These are phyloP conservation scores for Closterium sp. DNA, from an alignment of 139 green algal species.

Conservation along the genomic window DNA sequence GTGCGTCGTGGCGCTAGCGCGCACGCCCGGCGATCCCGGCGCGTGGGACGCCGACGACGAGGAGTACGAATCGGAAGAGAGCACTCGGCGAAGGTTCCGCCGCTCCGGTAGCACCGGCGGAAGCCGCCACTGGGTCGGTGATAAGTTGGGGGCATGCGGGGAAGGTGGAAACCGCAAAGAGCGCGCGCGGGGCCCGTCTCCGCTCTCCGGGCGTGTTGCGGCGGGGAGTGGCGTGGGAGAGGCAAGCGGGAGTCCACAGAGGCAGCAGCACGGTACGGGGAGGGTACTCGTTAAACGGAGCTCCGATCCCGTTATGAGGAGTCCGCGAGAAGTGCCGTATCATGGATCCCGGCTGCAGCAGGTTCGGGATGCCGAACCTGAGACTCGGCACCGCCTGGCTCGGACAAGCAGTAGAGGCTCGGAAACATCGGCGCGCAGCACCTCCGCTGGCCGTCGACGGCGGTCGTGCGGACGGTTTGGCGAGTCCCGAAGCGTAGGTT, in stretches of 20 bases:
- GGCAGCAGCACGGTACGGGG: not conserved
- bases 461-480: not conserved
- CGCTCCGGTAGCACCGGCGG: not conserved
- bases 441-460: not conserved
- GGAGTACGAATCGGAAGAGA: not conserved
- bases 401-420: not conserved
- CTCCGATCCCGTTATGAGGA: not conserved
- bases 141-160: not conserved
- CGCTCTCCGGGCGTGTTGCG: not conserved
- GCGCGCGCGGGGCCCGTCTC: not conserved
- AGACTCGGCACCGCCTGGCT: not conserved
- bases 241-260: no score
- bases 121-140: not conserved
- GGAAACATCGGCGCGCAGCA: not conserved
- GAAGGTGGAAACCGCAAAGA: not conserved
- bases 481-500: not conserved
- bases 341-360: not conserved
- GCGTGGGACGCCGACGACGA: not conserved
- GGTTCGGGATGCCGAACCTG: not conserved
- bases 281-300: not conserved
- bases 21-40: not conserved
- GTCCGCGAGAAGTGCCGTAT: not conserved
- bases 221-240: not conserved
- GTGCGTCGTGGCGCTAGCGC: not conserved
- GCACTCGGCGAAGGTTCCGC: not conserved